A percentile compares a stretch with the other conserved stretches of the same genome.
These are phyloP conservation scores for Nowakowskiella sp. DNA, from an alignment of 192 early-diverging fungal species.

Conservation along the genomic window DNA sequence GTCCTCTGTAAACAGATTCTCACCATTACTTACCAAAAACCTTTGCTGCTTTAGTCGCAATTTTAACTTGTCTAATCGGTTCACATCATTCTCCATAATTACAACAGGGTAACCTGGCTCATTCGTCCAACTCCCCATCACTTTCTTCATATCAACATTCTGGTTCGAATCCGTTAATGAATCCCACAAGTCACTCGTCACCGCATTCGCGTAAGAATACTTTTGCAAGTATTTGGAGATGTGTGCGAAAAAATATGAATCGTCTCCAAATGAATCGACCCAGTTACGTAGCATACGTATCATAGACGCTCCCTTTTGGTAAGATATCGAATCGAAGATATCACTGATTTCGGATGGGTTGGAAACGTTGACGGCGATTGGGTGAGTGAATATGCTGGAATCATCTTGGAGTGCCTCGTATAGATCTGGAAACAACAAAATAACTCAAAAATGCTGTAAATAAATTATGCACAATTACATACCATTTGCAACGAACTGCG, in stretches of 20 bases:
- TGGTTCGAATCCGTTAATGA: slow-evolving; percentile 8
- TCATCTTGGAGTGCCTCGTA: slow-evolving; percentile 23
- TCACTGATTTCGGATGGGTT: slow-evolving; percentile 6
- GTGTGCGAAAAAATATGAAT: neutral
- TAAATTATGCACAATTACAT: slow-evolving; percentile 8
- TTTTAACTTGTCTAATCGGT: slow-evolving; percentile 8
- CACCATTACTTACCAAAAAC: no score
- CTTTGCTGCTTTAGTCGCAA: no score
- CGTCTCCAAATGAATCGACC: slow-evolving; percentile 10
- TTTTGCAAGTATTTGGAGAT: slow-evolving; percentile 7
- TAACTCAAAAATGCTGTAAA: neutral
- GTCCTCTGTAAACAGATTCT: no score
- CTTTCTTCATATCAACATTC: slow-evolving; percentile 12
- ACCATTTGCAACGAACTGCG: neutral
- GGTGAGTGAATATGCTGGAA: slow-evolving; percentile 20
- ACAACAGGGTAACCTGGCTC: slow-evolving; percentile 34
- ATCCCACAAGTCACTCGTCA: slow-evolving; percentile 1
- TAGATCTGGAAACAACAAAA: slow-evolving; percentile 5
- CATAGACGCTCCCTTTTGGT: slow-evolving; percentile 19
- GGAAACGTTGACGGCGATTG: slow-evolving; percentile 18
- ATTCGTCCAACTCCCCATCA: slow-evolving; percentile 32
- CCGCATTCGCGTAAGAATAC: neutral
- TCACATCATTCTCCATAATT: neutral
- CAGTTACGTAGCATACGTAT: slow-evolving; percentile 19
- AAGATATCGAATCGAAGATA: slow-evolving; percentile 9